A percentile compares a stretch with the other conserved stretches of the same genome.
phyloP scores from a whole-genome alignment of 495 filamentous ascomycete species.

The Penicillium parvum region DNA sequence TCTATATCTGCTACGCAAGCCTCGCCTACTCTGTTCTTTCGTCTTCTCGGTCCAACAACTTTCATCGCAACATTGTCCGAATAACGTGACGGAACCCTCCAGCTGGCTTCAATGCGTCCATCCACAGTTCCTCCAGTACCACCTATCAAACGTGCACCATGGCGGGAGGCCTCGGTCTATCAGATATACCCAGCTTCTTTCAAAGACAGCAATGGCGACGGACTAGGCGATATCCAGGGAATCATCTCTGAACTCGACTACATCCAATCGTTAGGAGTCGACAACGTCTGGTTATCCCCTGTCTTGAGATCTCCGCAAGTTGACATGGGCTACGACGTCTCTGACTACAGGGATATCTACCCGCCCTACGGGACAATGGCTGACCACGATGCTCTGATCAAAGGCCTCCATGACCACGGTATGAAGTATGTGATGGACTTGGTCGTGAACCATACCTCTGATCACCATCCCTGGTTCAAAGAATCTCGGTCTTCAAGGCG shows the following conservation, averaged over 20 bases:
- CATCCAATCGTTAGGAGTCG: slow-evolving; percentile 47
- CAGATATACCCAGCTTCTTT: slow-evolving; percentile 26
- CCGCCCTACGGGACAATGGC: slow-evolving; percentile 49
- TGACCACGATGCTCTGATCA: slow-evolving; percentile 49
- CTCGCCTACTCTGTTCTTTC: too few relatives aligned
- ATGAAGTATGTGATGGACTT: slow-evolving; percentile 55
- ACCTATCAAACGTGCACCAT: neutral
- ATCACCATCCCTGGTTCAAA: slow-evolving; percentile 54
- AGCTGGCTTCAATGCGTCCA: too few relatives aligned
- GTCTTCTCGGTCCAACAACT: too few relatives aligned
- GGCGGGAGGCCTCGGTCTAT: slow-evolving; percentile 3
- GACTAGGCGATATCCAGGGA: slow-evolving; percentile 56
- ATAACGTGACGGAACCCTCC: too few relatives aligned
- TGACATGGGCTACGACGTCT: slow-evolving; percentile 44
- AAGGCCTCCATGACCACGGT: slow-evolving; percentile 41
- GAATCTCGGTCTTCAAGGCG: slow-evolving; percentile 41
- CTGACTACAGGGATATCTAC: slow-evolving; percentile 53
- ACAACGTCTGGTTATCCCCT: slow-evolving; percentile 47
- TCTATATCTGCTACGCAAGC: too few relatives aligned
- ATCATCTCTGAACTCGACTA: slow-evolving; percentile 53
- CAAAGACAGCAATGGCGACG: slow-evolving; percentile 55
- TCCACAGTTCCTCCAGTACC: too few relatives aligned
- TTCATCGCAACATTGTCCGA: too few relatives aligned
- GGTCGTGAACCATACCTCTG: slow-evolving; percentile 54
- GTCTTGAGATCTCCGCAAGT: slow-evolving; percentile 50